Conservation (phyloP, 805 yeast species). For the Jamesozyma spencerorum region DNA sequence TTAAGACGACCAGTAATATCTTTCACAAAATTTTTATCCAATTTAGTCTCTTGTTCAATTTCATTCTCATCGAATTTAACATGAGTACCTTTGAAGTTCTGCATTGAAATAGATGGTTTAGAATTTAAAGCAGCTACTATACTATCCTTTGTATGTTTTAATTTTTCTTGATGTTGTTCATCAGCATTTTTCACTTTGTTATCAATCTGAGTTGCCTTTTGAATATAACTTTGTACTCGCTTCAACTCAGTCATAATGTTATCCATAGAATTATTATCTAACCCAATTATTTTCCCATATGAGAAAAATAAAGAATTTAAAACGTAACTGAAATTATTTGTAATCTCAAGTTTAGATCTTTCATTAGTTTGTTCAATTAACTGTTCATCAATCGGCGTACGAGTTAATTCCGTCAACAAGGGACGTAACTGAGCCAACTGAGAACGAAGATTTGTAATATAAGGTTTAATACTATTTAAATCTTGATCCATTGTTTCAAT, state of each 20-base stretch:
- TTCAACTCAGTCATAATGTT: conserved; percentile 59
- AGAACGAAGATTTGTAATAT: conserved; percentile 17
- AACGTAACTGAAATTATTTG: conserved; percentile 23
- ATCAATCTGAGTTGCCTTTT: conserved; percentile 34
- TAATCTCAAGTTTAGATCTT: conserved; percentile 16
- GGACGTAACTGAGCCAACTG: conserved; percentile 16
- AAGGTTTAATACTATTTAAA: conserved; percentile 22
- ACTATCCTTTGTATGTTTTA: conserved; percentile 10
- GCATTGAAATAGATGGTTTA: conserved; percentile 44
- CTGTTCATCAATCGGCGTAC: conserved; percentile 25
- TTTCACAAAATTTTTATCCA: neutral
- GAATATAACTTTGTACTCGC: conserved; percentile 61
- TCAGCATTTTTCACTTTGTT: conserved; percentile 29
- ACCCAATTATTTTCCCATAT: conserved; percentile 21
- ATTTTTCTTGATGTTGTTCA: neutral
- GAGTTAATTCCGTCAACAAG: conserved; percentile 15
- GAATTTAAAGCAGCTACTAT: conserved; percentile 32
- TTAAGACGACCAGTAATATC: conserved; percentile 2
- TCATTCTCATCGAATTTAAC: conserved; percentile 35
- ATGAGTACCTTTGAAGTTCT: conserved; percentile 46
- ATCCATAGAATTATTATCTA: conserved; percentile 13
- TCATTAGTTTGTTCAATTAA: conserved; percentile 17
- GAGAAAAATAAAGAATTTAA: conserved; percentile 26
- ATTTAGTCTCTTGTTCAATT: neutral
- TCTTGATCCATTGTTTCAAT: conserved; percentile 14